Evolutionary conservation across 768 basidiomycete species (phyloP).

Genomic region (Serendipita indica): DNA sequence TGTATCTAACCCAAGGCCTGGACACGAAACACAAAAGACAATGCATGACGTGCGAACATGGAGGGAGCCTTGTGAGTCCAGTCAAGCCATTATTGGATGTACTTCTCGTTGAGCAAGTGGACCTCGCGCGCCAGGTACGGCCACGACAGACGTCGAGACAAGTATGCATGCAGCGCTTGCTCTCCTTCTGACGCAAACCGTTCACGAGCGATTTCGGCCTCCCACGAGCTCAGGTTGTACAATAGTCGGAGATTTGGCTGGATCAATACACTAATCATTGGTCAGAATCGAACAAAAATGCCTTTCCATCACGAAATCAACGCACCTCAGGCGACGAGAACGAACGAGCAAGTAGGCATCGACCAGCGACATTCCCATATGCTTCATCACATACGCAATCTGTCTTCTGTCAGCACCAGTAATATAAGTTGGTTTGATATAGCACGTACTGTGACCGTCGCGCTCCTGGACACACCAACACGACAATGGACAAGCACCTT

Average conservation of each 20-base stretch:
- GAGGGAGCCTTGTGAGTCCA: no score
- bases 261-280: constrained; percentile 61
- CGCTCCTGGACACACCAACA: constrained; percentile 95
- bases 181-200: constrained; percentile 23
- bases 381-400: constrained; percentile 97
- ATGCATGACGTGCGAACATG: background rate
- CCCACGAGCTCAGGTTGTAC: constrained; percentile 92
- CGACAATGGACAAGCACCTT: constrained; percentile 91
- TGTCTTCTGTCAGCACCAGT: constrained; percentile 17
- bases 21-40: no score
- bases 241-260: constrained; percentile 94
- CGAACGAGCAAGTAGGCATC: constrained; percentile 91
- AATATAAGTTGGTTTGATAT: background rate
- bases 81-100: constrained; percentile 36
- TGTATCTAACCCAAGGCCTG: no score
- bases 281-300: no score
- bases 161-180: constrained; percentile 12
- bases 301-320: background rate
- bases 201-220: constrained; percentile 75
- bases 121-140: constrained; percentile 76
- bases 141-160: constrained; percentile 63
- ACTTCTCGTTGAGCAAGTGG: constrained; percentile 75
- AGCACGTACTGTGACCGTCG: constrained; percentile 68
- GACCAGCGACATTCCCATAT: constrained; percentile 68
- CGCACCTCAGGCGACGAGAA: constrained; percentile 65